phyloP scores from a whole-genome alignment of 140 eudicot genomes.

The Cichorium intybus region DNA sequence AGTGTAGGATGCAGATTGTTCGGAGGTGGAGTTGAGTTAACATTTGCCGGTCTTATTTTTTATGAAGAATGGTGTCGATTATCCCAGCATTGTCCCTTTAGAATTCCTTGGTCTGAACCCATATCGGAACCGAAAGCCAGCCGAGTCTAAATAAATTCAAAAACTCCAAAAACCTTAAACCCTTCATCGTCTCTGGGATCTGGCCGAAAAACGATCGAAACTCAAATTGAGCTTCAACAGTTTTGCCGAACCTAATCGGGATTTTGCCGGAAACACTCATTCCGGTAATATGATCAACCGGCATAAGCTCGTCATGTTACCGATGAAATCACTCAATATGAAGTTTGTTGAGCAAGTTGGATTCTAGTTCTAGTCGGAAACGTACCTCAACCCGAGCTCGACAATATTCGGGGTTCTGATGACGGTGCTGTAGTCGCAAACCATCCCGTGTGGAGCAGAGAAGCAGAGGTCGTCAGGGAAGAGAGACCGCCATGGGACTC shows the following conservation, averaged over 20 bases:
- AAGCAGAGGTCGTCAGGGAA: conserved; percentile 68
- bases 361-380: conserved; percentile 57
- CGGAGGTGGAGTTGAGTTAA: no score
- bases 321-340: conserved; percentile 32
- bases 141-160: conserved; percentile 57
- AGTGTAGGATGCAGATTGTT: no score
- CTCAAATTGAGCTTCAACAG: conserved; percentile 64
- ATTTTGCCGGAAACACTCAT: conserved; percentile 45
- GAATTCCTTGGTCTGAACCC: no score
- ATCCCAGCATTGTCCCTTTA: no score
- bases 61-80: no score
- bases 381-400: conserved; percentile 57
- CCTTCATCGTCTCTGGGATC: conserved; percentile 41
- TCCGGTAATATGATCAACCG: conserved; percentile 62
- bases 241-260: conserved; percentile 41
- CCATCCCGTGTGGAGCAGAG: conserved; percentile 71
- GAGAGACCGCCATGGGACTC: conserved; percentile 52
- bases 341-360: conserved; percentile 50
- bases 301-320: conserved; percentile 32
- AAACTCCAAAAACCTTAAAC: conserved; percentile 51
- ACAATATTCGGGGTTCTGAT: conserved; percentile 28
- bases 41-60: no score
- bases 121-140: no score
- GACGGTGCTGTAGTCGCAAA: conserved; percentile 49
- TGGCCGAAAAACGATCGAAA: conserved; percentile 37